Percentiles rank a stretch among this genome's conserved stretches.
These are phyloP conservation scores for Xanthoparmelia taractica DNA, from an alignment of 495 filamentous ascomycete genomes.

Conservation along the genomic window DNA sequence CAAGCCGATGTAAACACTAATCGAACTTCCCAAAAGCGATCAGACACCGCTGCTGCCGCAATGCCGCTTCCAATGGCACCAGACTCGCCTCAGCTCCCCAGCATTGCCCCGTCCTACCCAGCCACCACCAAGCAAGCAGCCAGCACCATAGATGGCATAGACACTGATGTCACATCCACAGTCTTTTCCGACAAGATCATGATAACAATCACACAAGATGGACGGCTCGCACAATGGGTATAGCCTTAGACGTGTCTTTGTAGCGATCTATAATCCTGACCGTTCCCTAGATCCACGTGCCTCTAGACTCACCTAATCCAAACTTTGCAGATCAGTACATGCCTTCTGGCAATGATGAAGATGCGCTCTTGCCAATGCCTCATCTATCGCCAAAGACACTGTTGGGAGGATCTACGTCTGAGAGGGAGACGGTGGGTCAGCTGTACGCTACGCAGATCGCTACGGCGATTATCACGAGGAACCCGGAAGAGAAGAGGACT, in stretches of 20 bases:
- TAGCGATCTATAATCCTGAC: background rate
- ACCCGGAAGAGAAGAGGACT: conserved; percentile 68
- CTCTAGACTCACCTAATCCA: conserved; percentile 61
- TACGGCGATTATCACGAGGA: conserved; percentile 60
- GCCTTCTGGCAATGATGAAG: conserved; percentile 43
- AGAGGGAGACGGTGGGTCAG: conserved; percentile 77
- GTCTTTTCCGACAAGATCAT: conserved; percentile 89
- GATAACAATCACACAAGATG: conserved; percentile 78
- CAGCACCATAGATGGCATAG: conserved; percentile 54
- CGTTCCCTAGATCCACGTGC: conserved; percentile 67
- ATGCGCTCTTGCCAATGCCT: conserved; percentile 62
- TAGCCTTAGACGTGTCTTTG: conserved; percentile 21
- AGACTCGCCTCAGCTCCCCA: background rate
- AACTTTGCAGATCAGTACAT: conserved; percentile 48
- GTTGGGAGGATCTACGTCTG: conserved; percentile 71
- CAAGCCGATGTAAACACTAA: background rate
- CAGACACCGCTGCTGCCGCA: too few relatives aligned
- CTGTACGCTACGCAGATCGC: conserved; percentile 84
- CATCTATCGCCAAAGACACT: conserved; percentile 83
- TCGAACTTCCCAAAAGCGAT: background rate
- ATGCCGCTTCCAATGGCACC: conserved; percentile 26
- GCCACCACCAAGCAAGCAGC: conserved; percentile 59
- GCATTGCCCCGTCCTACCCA: conserved; percentile 48
- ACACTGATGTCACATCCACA: conserved; percentile 62
- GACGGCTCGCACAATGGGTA: conserved; percentile 89